These are phyloP conservation scores for Dictyostelium intermedium DNA, from an alignment of 78 protist genomes.

Conservation along the genomic window DNA sequence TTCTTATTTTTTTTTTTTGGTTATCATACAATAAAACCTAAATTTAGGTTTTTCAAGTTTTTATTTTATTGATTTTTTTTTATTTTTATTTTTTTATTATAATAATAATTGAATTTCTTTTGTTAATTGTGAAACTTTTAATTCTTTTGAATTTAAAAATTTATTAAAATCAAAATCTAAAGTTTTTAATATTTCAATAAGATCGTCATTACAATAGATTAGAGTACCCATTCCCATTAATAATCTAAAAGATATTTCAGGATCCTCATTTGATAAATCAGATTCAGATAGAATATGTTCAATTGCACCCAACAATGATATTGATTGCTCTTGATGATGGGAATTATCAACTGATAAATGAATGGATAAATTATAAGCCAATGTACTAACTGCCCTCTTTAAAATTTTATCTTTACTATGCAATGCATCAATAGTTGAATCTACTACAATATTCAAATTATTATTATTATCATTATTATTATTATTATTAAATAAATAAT, in stretches of 20 bases:
- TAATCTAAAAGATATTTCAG: slow-evolving; percentile 39
- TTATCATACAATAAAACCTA: no score
- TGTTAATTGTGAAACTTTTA: slow-evolving; percentile 1
- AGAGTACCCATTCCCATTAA: slow-evolving; percentile 26
- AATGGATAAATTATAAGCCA: slow-evolving; percentile 25
- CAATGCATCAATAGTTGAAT: slow-evolving; percentile 11
- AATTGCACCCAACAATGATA: slow-evolving; percentile 20
- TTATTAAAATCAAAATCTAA: slow-evolving; percentile 17
- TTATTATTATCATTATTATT: background rate
- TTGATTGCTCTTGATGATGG: background rate
- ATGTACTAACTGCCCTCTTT: slow-evolving; percentile 24
- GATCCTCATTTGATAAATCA: background rate
- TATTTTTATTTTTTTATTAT: background rate
- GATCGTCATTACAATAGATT: slow-evolving; percentile 27
- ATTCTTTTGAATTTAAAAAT: background rate
- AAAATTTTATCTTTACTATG: slow-evolving; percentile 32
- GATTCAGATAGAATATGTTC: background rate
- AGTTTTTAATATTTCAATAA: background rate
- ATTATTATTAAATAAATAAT: slow-evolving; percentile 10
- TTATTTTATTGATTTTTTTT: background rate
- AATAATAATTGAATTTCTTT: slow-evolving; percentile 26
- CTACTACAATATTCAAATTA: background rate
- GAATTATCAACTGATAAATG: background rate
- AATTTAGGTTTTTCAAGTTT: no score
- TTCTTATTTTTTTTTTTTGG: background rate